Evolutionary conservation across 495 filamentous ascomycete species (phyloP), one percentile per base, ranked within the genome.

Genomic region (Penicillium canescens): DNA sequence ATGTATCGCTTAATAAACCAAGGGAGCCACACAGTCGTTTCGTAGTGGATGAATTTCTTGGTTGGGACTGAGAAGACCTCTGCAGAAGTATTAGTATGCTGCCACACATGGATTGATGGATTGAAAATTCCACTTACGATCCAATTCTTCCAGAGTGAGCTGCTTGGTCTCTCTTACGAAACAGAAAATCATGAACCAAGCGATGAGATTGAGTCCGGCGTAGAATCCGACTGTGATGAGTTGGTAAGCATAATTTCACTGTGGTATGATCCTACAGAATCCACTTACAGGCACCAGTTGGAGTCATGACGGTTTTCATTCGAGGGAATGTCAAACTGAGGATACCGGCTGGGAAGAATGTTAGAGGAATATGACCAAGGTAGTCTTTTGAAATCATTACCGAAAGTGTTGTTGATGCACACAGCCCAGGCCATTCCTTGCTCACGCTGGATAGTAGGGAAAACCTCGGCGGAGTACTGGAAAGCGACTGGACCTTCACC

Each of bases 251-350:
- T 23, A 9, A 13, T 10, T 2, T 1, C 36, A 20, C 1, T 1
- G 35, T 13, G 21, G 34, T n/a, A 42, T 5, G 1, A 6, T 9
- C 13, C 4, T 3, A n/a, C 10, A 26, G 14, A 33, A 5, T 8
- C 12, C 3, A 61, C 66, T 63, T 61, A 71, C 78, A 82, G 28
- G 75, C 78, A 23, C 78, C 79, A 11, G 72, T 75, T 23, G 75
- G 63, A 2, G 71, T 77, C 61, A 84, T 72, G 18, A 71, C 75
- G 10, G 56, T 67, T 46, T 59, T 39, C 68, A 82, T 73, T 2
- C 68, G 68, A 23, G 77, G 79, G 63, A 78, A 80, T 4, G 79
- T 82, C n/a, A 82, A 50, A 50, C 70, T 70, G 4, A 82, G 75
- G 26, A 79, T 54, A 49, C 71, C 70, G 44, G 69, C 67, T 70